Evolutionary conservation across 805 yeast species (phyloP), one percentile per base, ranked within the genome.

Genomic region (Candida nemodendra): DNA sequence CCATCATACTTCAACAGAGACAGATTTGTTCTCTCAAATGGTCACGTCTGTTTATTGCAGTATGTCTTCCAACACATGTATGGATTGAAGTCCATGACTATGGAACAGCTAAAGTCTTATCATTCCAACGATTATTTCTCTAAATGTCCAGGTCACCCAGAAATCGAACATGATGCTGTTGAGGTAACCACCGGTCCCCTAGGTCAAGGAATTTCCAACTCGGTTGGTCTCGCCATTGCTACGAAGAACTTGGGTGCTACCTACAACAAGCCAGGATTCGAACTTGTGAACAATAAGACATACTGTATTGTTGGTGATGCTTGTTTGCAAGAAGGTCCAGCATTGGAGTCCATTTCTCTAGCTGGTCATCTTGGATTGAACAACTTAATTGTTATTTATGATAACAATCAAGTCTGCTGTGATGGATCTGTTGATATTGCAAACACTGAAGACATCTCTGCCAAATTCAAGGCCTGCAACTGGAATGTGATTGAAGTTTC

Each of bases 101-200:
- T 91, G 56, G 95, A 88, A 30, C 98, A 91, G 68, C 74, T 91
- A 68, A 83, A 88, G 74, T 69, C 77, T 47, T 93, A 93, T 74
- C 54, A 49, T 33, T 46, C 54, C 7, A 83, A 97, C 73, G 93
- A 85, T 69, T 69, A 86, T 62, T 74, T 76, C 63, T 89, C 98
- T 46, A 81, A 80, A 69, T 84, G 95, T 47, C 98, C 99, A 35
- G 99, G 99, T 54, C 99, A 91, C 71, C 99, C 99, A 38, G 99
- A 91, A 72, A 77, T 72, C 47, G 95, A 87, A 62, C 76, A 85
- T 47, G 89, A 91, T 40, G 98, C 97, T 61, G 81, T 89, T 44
- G 99, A 91, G 65, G 95, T 90, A 57, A 89, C 98, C 65, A 91
- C 98, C 43, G 99, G 99, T 68, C 98, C 99, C 41, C 80, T 91